Percentiles rank a stretch among this genome's conserved stretches.
phyloP scores from a whole-genome alignment of 805 yeast genomes.

The Lipomyces spencermartinsiae region DNA sequence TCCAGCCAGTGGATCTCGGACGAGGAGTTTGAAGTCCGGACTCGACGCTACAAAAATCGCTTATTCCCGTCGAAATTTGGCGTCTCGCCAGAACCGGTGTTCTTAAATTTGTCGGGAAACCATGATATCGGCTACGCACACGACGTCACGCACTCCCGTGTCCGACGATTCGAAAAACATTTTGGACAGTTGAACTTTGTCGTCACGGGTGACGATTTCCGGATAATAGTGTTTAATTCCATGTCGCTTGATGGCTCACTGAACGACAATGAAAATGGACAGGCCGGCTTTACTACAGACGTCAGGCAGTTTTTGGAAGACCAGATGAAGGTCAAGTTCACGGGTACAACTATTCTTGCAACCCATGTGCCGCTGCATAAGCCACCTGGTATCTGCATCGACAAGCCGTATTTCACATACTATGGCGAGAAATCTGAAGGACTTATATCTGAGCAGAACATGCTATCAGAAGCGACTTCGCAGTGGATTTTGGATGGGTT shows the following conservation, averaged over 20 bases:
- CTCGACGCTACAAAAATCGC: slow-evolving; percentile 58
- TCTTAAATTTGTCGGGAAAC: slow-evolving; percentile 89
- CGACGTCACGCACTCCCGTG: slow-evolving; percentile 90
- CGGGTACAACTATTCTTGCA: slow-evolving; percentile 80
- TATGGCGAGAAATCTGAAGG: slow-evolving; percentile 61
- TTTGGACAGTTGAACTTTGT: slow-evolving; percentile 90
- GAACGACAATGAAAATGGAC: slow-evolving; percentile 56
- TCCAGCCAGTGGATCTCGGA: slow-evolving; percentile 95
- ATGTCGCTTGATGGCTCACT: slow-evolving; percentile 91
- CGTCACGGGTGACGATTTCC: slow-evolving; percentile 74
- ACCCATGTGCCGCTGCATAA: slow-evolving; percentile 93
- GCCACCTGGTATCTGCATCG: slow-evolving; percentile 79
- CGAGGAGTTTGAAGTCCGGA: slow-evolving; percentile 81
- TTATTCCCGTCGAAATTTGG: slow-evolving; percentile 42
- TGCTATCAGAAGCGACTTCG: slow-evolving; percentile 69
- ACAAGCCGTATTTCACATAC: slow-evolving; percentile 76
- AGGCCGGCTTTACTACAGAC: slow-evolving; percentile 60
- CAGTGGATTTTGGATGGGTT: slow-evolving; percentile 73
- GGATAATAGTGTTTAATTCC: slow-evolving; percentile 86
- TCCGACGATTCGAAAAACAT: slow-evolving; percentile 72
- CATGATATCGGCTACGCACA: slow-evolving; percentile 97
- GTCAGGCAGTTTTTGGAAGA: slow-evolving; percentile 77
- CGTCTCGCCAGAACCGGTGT: slow-evolving; percentile 38
- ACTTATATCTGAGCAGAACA: slow-evolving; percentile 80
- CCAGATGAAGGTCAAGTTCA: slow-evolving; percentile 52